A percentile compares a stretch with the other conserved stretches of the same genome.
These are phyloP conservation scores for Salix caprea DNA, from an alignment of 345 rosid genomes.

Conservation along the genomic window DNA sequence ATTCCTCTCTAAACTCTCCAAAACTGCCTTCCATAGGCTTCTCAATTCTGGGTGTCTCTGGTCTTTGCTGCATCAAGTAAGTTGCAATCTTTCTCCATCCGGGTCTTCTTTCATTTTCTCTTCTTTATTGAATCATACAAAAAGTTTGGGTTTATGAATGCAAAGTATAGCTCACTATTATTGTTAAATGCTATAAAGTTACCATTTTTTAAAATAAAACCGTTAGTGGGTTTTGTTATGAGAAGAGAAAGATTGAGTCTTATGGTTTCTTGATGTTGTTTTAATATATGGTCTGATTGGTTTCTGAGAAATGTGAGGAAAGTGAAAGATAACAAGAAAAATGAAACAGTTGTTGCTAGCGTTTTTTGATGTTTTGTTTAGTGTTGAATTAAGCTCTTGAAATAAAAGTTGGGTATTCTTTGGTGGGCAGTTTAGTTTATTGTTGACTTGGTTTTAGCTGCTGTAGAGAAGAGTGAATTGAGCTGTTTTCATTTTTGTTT, in stretches of 20 bases:
- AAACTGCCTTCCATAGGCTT: background rate
- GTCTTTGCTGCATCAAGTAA: background rate
- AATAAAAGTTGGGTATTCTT: background rate
- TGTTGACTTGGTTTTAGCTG: background rate
- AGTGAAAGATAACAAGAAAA: background rate
- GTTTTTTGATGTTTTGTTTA: background rate
- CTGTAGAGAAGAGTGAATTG: too few relatives aligned
- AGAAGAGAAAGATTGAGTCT: background rate
- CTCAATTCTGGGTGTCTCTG: background rate
- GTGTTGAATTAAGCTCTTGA: background rate
- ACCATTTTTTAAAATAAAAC: background rate
- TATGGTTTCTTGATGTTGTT: background rate
- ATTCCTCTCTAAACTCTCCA: background rate
- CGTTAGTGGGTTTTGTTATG: background rate
- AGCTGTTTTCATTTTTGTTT: background rate
- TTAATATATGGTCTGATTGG: background rate
- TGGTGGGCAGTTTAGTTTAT: background rate
- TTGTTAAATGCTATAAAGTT: background rate
- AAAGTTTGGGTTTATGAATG: background rate
- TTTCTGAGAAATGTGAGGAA: background rate
- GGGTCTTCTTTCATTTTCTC: background rate
- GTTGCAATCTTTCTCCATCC: background rate
- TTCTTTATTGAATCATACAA: background rate
- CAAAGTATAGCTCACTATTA: background rate
- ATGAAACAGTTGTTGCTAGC: background rate